These are phyloP conservation scores for Batkoa obscura DNA, from an alignment of 371 early-diverging fungal genomes.

Conservation along the genomic window DNA sequence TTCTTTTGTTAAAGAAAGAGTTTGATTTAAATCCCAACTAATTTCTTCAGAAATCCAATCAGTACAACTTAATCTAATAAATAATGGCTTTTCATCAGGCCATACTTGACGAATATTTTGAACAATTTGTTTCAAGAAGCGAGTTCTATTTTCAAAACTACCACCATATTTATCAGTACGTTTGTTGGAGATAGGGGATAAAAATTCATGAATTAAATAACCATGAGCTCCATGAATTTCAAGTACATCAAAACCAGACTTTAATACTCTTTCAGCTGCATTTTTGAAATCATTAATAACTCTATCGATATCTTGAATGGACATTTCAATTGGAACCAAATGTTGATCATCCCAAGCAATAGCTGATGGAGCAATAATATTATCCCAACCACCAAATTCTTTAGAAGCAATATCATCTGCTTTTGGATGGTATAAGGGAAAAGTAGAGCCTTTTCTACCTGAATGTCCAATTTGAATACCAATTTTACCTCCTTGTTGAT, in stretches of 20 bases:
- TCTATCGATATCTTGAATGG: constrained; percentile 34
- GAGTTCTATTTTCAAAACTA: constrained; percentile 50
- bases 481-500: constrained; percentile 32
- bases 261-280: constrained; percentile 45
- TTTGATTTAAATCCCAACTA: constrained; percentile 44
- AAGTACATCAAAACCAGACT: constrained; percentile 62
- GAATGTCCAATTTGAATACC: constrained; percentile 70
- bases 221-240: constrained; percentile 67
- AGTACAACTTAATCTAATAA: constrained; percentile 54
- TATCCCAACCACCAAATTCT: constrained; percentile 54
- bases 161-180: constrained; percentile 74
- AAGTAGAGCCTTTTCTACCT: constrained; percentile 54
- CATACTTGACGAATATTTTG: constrained; percentile 39
- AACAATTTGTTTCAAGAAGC: constrained; percentile 40
- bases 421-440: constrained; percentile 18
- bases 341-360: constrained; percentile 21
- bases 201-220: constrained; percentile 57
- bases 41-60: constrained; percentile 39
- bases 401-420: constrained; percentile 13
- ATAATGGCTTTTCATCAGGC: constrained; percentile 60
- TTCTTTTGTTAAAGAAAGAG: constrained; percentile 26
- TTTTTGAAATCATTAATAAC: constrained; percentile 37
- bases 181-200: constrained; percentile 58
- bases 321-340: constrained; percentile 33
- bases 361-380: constrained; percentile 49